Percentiles rank a stretch among this genome's conserved stretches.
Conservation (phyloP, 169 alveolate genomes). For the Plasmodium fragile region DNA sequence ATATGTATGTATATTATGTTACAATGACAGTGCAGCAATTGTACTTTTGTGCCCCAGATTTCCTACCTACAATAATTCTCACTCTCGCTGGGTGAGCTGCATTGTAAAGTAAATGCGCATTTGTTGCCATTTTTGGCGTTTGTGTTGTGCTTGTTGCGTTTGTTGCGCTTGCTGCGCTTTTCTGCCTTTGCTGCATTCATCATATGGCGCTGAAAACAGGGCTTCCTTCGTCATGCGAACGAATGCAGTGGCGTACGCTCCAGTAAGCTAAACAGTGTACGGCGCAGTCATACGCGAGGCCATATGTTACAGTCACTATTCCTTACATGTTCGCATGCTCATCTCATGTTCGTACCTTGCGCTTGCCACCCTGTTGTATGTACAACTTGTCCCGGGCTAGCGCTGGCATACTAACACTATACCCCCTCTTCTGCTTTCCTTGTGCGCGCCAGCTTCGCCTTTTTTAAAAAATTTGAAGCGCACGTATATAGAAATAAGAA, state of each 20-base stretch:
- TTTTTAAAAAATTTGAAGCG: background rate
- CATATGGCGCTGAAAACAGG: background rate
- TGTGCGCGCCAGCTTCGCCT: background rate
- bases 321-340: background rate
- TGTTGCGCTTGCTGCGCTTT: background rate
- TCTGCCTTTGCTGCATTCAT: background rate
- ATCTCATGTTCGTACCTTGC: background rate
- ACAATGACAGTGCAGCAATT: background rate
- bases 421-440: background rate
- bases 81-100: background rate
- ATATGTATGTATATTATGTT: background rate
- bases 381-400: background rate
- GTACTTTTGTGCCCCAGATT: background rate
- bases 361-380: background rate
- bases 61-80: background rate
- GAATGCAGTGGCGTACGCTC: background rate
- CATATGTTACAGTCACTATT: background rate
- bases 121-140: background rate
- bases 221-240: background rate
- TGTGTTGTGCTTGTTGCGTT: background rate
- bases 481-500: background rate
- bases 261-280: background rate
- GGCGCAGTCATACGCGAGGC: background rate
- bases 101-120: background rate
- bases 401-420: background rate